Base-by-base conservation (phyloP, 164 flowering plant genomes). In the Malania oleifera region DNA sequence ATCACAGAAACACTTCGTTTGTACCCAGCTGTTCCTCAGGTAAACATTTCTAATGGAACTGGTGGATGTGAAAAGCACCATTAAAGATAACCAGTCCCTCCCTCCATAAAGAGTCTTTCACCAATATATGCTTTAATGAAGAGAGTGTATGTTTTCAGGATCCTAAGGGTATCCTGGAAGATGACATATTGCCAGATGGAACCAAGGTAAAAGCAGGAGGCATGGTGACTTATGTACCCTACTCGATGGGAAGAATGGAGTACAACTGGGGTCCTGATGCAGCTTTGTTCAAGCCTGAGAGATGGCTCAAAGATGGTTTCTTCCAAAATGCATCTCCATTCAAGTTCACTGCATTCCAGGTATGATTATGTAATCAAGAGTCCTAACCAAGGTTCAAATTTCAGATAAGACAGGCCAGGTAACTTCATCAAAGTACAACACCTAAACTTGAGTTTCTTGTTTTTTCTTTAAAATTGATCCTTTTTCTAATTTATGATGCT, bases 1-100 rank as follows among this genome's bases (percentile, higher is more conserved):
- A 67, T 93, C 58, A 87, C 96, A 8, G 96, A 93, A 76, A 90
- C 98, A 20, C 87, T 93, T 43, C 85, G 98, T 7, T 55, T 93
- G 50, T 87, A 86, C 64, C 97, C 98, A 2, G 97, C 98, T 15
- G 98, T 90, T 13, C 98, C 98, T 66, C 98, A 89, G 91, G 98
- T 87, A 68, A 23, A 41, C 37, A 51, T 7, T 28, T 62, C 14
- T 6, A 37, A 13, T 14, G n/a, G n/a, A n/a, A n/a, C n/a, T n/a
- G n/a, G n/a, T n/a, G n/a, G n/a, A n/a, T n/a, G n/a, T n/a, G n/a
- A n/a, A n/a, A n/a, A n/a, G n/a, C n/a, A n/a, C n/a, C n/a, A n/a
- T n/a, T n/a, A n/a, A n/a, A n/a, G n/a, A n/a, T n/a, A n/a, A n/a
- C n/a, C n/a, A n/a, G n/a, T n/a, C n/a, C n/a, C n/a, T n/a, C n/a